Base-by-base conservation (phyloP, 139 green algal species). In the Asterochloris sp. region DNA sequence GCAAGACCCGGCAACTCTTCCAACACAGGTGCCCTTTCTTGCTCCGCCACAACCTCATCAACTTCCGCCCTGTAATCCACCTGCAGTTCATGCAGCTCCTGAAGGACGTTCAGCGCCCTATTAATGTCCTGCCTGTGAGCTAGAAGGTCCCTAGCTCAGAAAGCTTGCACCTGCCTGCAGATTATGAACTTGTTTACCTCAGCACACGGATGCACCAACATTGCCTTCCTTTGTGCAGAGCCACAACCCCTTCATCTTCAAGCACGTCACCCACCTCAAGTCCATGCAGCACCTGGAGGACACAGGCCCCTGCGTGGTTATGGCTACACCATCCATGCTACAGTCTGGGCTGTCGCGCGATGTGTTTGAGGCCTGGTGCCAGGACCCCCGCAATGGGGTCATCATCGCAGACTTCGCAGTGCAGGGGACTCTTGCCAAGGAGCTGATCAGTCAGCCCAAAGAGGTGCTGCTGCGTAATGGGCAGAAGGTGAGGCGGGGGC, bases 361-460 rank as follows among this genome's bases (percentile, higher is more conserved):
- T 81, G 90, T 99, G 62, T 99, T 99, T 88, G 97, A 99, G 85
- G 89, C 89, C 16, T 99, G 97, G 97, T 98, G 95, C 85, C 90
- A 95, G 74, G 91, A 97, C 85, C 28, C 85, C 12, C 80, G 83
- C 62, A 99, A 99, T 89, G 89, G 90, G n/a, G 91, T 97, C 75
- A 92, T 99, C 90, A 98, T 99, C 29, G 91, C 92, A 27, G 96
- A 97, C 87, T 99, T 99, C 90, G 93, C 94, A 13, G 96, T 99
- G n/a, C 93, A 98, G 86, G 97, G 97, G 66, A 99, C 97, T 1
- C 87, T 99, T 85, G 97, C 97, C 4, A 88, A 95, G 17, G 93
- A 98, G 66, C 95, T 99, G 67, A 90, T 99, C 68, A 91, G 83
- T 24, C 93, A 94, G 54, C 96, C 96, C 0, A 86, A 87, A 13